Conservation (phyloP, 176 grass and related monocot genomes). For the Oryza punctata region DNA sequence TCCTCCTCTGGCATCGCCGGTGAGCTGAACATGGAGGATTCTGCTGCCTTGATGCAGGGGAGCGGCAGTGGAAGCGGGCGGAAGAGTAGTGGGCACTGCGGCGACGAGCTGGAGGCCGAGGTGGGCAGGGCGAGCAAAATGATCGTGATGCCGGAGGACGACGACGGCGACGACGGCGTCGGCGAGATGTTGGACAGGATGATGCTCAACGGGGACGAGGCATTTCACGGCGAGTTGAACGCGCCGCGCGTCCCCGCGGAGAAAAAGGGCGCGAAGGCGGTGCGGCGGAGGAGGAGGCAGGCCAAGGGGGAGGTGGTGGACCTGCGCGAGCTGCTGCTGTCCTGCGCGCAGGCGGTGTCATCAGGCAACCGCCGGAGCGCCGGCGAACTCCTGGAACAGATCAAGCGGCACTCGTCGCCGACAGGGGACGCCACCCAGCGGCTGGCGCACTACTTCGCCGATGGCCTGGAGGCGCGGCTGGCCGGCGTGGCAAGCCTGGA, state of each 20-base stretch:
- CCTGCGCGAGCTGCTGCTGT: conserved; percentile 54
- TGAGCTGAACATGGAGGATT: too few species aligned
- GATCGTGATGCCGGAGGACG: background rate
- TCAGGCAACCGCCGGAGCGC: conserved; percentile 42
- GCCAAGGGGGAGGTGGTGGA: conserved; percentile 42
- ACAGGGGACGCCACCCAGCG: conserved; percentile 49
- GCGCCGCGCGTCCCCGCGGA: background rate
- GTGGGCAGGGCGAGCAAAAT: conserved; percentile 45
- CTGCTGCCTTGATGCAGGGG: too few species aligned
- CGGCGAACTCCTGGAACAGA: conserved; percentile 45
- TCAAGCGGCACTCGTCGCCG: conserved; percentile 38
- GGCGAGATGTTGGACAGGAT: conserved; percentile 53
- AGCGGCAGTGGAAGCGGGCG: too few species aligned
- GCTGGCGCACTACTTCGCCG: conserved; percentile 64
- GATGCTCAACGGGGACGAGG: conserved; percentile 40
- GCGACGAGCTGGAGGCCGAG: too few species aligned
- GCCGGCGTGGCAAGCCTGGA: conserved; percentile 39
- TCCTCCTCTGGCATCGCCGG: too few species aligned
- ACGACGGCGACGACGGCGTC: background rate
- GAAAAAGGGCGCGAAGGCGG: background rate
- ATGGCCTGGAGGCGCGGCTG: conserved; percentile 49
- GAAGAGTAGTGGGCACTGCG: too few species aligned
- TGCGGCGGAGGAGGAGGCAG: background rate
- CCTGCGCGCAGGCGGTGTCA: conserved; percentile 60
- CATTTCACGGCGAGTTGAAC: background rate